phyloP scores from a whole-genome alignment of 768 basidiomycete genomes.

The Scleroderma citrinum region DNA sequence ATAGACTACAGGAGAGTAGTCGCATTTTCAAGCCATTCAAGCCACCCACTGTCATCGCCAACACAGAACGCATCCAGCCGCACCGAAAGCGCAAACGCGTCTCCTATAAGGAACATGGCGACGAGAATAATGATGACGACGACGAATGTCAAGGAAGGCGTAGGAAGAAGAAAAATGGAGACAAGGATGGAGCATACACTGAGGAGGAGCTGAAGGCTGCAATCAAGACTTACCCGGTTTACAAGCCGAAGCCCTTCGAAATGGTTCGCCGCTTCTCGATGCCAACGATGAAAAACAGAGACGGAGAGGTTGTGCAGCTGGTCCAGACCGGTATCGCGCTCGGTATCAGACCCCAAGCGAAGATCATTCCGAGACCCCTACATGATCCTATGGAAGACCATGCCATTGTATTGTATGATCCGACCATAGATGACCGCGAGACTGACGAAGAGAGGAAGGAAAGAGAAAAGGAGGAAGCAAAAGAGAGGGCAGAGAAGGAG shows the following conservation, averaged over 20 bases:
- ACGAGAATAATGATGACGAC: constrained; percentile 53
- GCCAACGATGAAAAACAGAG: constrained; percentile 70
- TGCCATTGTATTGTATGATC: constrained; percentile 95
- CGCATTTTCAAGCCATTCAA: constrained; percentile 81
- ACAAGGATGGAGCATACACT: constrained; percentile 54
- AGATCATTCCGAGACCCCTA: constrained; percentile 83
- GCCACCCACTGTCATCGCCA: constrained; percentile 46
- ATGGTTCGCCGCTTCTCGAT: constrained; percentile 72
- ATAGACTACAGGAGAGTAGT: constrained; percentile 64
- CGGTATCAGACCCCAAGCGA: constrained; percentile 77
- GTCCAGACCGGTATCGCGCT: constrained; percentile 66
- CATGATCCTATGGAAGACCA: constrained; percentile 98
- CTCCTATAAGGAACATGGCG: constrained; percentile 71
- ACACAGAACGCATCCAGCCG: constrained; percentile 52
- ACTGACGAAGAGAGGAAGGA: constrained; percentile 81
- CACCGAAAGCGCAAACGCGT: constrained; percentile 83
- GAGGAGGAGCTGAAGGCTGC: constrained; percentile 58
- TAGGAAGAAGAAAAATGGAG: constrained; percentile 63
- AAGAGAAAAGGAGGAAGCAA: constrained; percentile 67
- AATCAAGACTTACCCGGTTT: constrained; percentile 71
- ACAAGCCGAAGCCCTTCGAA: constrained; percentile 73
- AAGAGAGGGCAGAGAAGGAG: constrained; percentile 54
- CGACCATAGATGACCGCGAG: constrained; percentile 89
- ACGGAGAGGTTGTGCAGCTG: constrained; percentile 55
- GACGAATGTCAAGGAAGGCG: constrained; percentile 39